phyloP scores from a whole-genome alignment of 106 monocot genomes.

The Phalaenopsis aphrodite region DNA sequence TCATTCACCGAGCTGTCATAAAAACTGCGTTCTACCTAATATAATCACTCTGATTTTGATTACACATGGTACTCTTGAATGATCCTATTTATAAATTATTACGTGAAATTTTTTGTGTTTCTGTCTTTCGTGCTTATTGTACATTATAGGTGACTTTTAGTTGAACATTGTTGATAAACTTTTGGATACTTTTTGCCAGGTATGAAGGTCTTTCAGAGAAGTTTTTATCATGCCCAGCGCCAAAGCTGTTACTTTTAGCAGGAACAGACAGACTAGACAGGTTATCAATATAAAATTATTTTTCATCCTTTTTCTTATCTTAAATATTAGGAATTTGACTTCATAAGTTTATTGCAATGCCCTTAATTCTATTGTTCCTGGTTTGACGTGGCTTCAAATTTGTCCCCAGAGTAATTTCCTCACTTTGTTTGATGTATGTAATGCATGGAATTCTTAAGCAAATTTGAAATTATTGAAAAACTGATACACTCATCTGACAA shows the following conservation, averaged over 20 bases:
- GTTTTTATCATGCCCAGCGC: slow-evolving; percentile 80
- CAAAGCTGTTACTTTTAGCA: slow-evolving; percentile 83
- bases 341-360: neutral
- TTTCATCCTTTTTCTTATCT: neutral
- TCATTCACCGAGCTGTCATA: neutral
- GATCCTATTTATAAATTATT: neutral
- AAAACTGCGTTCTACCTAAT: neutral
- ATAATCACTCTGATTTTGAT: neutral
- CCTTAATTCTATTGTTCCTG: neutral
- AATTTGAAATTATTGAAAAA: too few relatives aligned
- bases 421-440: neutral
- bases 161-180: neutral
- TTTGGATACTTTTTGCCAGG: slow-evolving; percentile 32
- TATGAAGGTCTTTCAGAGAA: slow-evolving; percentile 94
- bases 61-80: neutral
- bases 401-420: neutral
- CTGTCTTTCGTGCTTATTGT: neutral
- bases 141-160: neutral
- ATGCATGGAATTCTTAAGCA: neutral
- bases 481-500: neutral
- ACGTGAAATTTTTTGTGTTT: neutral
- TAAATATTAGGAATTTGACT: neutral
- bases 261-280: slow-evolving; percentile 99
- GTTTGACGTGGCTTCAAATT: neutral
- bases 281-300: slow-evolving; percentile 17